These are phyloP conservation scores for Candida nemodendra DNA, from an alignment of 805 yeast genomes.

Conservation along the genomic window DNA sequence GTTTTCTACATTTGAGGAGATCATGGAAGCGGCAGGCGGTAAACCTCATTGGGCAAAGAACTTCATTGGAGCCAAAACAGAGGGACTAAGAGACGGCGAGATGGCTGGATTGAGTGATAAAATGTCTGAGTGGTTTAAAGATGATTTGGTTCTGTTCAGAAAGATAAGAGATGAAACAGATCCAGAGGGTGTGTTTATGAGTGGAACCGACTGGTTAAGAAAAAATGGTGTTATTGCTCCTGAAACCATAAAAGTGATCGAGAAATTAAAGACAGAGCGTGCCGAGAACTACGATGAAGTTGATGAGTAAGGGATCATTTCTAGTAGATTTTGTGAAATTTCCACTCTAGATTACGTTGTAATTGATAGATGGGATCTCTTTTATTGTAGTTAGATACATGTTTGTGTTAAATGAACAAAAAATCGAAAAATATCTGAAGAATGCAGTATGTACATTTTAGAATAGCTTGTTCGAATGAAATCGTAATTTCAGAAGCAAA, in stretches of 20 bases:
- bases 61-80: constrained; percentile 59
- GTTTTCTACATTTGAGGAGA: constrained; percentile 80
- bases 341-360: too few relatives aligned
- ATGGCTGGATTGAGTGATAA: constrained; percentile 77
- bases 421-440: too few relatives aligned
- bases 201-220: constrained; percentile 75
- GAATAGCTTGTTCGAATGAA: background rate
- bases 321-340: too few relatives aligned
- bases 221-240: constrained; percentile 68
- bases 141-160: constrained; percentile 60
- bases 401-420: too few relatives aligned
- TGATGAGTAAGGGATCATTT: constrained; percentile 12
- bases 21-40: constrained; percentile 77
- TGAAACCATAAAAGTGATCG: constrained; percentile 18
- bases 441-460: background rate
- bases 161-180: constrained; percentile 65
- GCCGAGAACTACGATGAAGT: constrained; percentile 3
- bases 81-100: constrained; percentile 55
- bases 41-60: constrained; percentile 99
- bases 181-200: constrained; percentile 78
- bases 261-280: constrained; percentile 10
- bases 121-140: constrained; percentile 78
- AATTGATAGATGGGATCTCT: too few relatives aligned
- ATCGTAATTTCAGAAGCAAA: constrained; percentile 27
- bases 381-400: too few relatives aligned